Conservation (phyloP, 495 filamentous ascomycete genomes). For the Daldinia grandis region DNA sequence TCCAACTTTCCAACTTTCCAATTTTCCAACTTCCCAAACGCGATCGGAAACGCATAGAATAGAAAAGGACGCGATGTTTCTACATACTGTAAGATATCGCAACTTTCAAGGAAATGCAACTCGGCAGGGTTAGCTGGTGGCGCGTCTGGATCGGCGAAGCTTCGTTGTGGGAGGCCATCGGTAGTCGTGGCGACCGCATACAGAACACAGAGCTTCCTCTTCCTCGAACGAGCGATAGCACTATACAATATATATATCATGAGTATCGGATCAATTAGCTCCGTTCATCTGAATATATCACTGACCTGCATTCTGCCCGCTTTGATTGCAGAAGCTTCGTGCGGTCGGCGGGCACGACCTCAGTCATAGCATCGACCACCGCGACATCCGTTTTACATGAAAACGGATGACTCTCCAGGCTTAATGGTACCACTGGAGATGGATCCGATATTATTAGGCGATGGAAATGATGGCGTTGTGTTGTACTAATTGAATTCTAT, state of each 20-base stretch:
- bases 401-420: slow-evolving; percentile 57
- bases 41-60: slow-evolving; percentile 30
- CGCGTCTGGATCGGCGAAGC: slow-evolving; percentile 56
- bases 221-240: slow-evolving; percentile 77
- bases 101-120: slow-evolving; percentile 73
- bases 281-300: slow-evolving; percentile 47
- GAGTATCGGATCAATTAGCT: slow-evolving; percentile 55
- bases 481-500: slow-evolving; percentile 54
- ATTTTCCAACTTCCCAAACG: slow-evolving; percentile 22
- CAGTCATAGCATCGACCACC: slow-evolving; percentile 64
- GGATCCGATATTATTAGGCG: slow-evolving; percentile 49
- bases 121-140: slow-evolving; percentile 61
- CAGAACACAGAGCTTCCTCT: slow-evolving; percentile 84
- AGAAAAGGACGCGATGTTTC: slow-evolving; percentile 1
- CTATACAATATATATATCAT: slow-evolving; percentile 59
- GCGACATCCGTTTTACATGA: slow-evolving; percentile 67
- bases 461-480: slow-evolving; percentile 64
- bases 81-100: slow-evolving; percentile 80
- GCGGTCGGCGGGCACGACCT: slow-evolving; percentile 65
- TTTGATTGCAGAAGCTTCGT: slow-evolving; percentile 63
- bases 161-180: slow-evolving; percentile 54
- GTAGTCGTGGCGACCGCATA: slow-evolving; percentile 67
- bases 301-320: slow-evolving; percentile 59
- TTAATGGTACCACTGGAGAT: slow-evolving; percentile 47
- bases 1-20: slow-evolving; percentile 11